Base-by-base conservation (phyloP, 805 yeast genomes). In the Metschnikowia similis region DNA sequence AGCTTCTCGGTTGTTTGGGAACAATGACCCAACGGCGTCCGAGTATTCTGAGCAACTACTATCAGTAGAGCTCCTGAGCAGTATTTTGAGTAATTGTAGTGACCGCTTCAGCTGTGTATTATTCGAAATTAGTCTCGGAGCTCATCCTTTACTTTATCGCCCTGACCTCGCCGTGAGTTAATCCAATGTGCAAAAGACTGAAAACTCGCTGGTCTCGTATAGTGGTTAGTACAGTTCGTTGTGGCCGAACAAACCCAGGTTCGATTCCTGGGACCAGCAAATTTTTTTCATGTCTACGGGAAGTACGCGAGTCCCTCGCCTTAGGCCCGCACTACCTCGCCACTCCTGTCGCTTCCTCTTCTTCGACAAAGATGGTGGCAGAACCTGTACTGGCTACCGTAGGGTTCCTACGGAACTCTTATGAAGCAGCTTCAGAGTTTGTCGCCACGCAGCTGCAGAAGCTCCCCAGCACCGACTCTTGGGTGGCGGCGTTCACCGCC, bases 211-310 rank as follows among this genome's bases (percentile, higher is more conserved):
- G 75, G 72, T 65, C 72, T 72, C 66, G 77, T 72, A 72, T 72
- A 72, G 76, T 72, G 76, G 77, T 72, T 54, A 72, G 76, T 72
- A 72, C 76, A 66, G 66, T 58, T 69, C 76, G 74, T 72, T 72
- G 76, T 72, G 77, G 77, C 77, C 74, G 77, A 69, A 58, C 67
- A 64, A 63, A 72, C 76, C 75, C 76, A 72, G 64, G 76, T 72
- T 72, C 76, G 77, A 72, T 71, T 72, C 76, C 75, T 71, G 77
- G 76, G 72, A 66, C 71, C 75, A 74, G 77, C 77, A 72, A n/a
- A n/a, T 6, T 28, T 49, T 40, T 62, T 63, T 64, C 59, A 1
- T 40, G 16, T 10, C 38, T 1, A 16, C 30, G 11, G 9, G 13
- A 13, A n/a, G 29, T 4, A 32, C 41, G 7, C 29, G 10, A 10